These are phyloP conservation scores for Volvariella volvacea DNA, from an alignment of 1,284 basidiomycete genomes.

Conservation along the genomic window DNA sequence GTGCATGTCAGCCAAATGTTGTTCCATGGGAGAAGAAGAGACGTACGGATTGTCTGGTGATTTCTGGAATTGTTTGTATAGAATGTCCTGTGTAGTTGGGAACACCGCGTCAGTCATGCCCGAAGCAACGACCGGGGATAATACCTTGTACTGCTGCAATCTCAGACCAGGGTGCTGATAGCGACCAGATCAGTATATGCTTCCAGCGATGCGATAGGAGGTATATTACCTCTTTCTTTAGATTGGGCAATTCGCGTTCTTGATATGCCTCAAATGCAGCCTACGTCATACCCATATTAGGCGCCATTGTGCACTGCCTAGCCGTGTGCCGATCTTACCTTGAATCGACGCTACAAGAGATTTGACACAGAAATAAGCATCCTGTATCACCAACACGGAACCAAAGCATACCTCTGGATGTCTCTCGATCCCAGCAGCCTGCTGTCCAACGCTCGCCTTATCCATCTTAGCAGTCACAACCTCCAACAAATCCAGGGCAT, in stretches of 20 bases:
- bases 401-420: conserved; percentile 83
- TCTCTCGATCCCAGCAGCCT: conserved; percentile 82
- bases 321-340: conserved; percentile 35
- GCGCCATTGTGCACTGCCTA: background rate
- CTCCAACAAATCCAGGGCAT: conserved; percentile 85
- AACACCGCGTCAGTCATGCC: background rate
- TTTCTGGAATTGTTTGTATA: conserved; percentile 85
- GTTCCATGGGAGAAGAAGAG: background rate
- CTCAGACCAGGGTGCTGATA: conserved; percentile 73
- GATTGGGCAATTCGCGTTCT: conserved; percentile 78
- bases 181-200: conserved; percentile 8
- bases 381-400: conserved; percentile 3
- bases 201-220: background rate
- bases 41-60: conserved; percentile 83
- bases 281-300: conserved; percentile 23
- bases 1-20: background rate
- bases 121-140: background rate
- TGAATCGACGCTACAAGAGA: conserved; percentile 67
- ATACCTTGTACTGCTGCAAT: conserved; percentile 78
- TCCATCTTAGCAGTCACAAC: conserved; percentile 90
- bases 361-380: conserved; percentile 6
- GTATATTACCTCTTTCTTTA: conserved; percentile 59
- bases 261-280: conserved; percentile 91
- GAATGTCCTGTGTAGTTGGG: conserved; percentile 43
- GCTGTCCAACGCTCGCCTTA: conserved; percentile 80